Conservation (phyloP, 129 eudicot species). For the Saussurea involucrata region DNA sequence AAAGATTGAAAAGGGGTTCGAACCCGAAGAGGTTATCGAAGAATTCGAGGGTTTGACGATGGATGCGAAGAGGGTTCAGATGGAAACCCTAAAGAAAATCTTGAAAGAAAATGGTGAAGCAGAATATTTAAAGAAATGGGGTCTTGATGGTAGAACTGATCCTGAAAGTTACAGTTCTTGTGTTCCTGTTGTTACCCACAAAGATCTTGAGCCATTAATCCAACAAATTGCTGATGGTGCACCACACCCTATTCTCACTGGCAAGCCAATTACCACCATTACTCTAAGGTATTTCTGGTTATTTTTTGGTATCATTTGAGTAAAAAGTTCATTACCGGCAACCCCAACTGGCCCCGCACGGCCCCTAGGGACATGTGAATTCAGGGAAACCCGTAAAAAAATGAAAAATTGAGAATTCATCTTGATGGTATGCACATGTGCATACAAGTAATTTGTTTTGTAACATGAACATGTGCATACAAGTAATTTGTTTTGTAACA, state of each 20-base stretch:
- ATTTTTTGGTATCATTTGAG: neutral
- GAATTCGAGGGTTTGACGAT: slow-evolving; percentile 70
- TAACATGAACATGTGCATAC: too few species aligned
- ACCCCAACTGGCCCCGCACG: neutral
- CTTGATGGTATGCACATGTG: too few species aligned
- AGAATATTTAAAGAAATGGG: slow-evolving; percentile 69
- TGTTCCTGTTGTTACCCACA: slow-evolving; percentile 79
- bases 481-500: too few species aligned
- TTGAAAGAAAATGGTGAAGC: slow-evolving; percentile 64
- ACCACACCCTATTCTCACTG: slow-evolving; percentile 54
- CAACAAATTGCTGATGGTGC: slow-evolving; percentile 70
- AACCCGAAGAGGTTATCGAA: slow-evolving; percentile 47
- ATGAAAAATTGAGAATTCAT: too few species aligned
- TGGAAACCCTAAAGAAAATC: slow-evolving; percentile 69
- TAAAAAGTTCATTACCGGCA: neutral
- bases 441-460: too few species aligned
- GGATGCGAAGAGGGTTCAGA: slow-evolving; percentile 77
- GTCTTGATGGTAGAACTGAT: slow-evolving; percentile 77
- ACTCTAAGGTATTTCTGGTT: slow-evolving; percentile 56
- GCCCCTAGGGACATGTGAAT: too few species aligned
- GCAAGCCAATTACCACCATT: slow-evolving; percentile 55
- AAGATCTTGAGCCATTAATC: slow-evolving; percentile 76
- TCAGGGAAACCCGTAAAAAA: too few species aligned
- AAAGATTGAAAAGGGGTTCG: slow-evolving; percentile 45
- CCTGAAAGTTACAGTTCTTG: slow-evolving; percentile 52